Base-by-base conservation (phyloP, 495 filamentous ascomycete genomes). In the Podospora conica region DNA sequence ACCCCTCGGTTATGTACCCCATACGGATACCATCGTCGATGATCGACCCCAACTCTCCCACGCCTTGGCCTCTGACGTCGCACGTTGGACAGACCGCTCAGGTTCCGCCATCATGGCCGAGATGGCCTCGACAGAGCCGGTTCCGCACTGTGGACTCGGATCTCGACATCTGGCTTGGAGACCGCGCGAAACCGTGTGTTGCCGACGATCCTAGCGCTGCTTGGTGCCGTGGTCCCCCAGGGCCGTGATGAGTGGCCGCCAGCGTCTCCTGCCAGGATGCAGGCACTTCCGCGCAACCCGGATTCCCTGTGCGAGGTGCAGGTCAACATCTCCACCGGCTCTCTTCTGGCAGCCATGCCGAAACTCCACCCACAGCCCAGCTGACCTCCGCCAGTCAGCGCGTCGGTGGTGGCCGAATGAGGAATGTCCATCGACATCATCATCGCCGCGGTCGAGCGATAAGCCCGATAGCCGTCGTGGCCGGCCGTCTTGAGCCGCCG, bases 371-470 rank as follows among this genome's bases (percentile, higher is more conserved):
- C 29, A 31, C 29, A 31, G 29, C 10, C 29, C 29, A 31, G 29
- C 29, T 31, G 29, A 31, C 31, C 11, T 33, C 31, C 40, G 40
- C 40, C 40, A 48, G 40, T 48, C 40, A 48, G 18, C 18, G 18
- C 11, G 29, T 11, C 10, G 29, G 27, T 9, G 3, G 56, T 8
- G 27, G 22, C 62, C 66, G n/a, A 61, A 68, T 65, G 10, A 63
- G 66, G 65, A 68, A 61, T 65, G 58, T 69, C 40, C 40, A 48
- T 48, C 67, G 70, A 73, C 72, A 72, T 74, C 68, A 74, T 70
- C 21, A 61, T 60, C 59, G 53, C 60, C 53, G 29, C 23, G 31
- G 20, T n/a, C 20, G 18, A 9, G 10, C 55, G 62, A 63, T 69
- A 69, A 69, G 62, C 40, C 65, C 40, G 62, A 69, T 69, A 67